Base-by-base conservation (phyloP, 345 rosid species). In the Syzygium grande region DNA sequence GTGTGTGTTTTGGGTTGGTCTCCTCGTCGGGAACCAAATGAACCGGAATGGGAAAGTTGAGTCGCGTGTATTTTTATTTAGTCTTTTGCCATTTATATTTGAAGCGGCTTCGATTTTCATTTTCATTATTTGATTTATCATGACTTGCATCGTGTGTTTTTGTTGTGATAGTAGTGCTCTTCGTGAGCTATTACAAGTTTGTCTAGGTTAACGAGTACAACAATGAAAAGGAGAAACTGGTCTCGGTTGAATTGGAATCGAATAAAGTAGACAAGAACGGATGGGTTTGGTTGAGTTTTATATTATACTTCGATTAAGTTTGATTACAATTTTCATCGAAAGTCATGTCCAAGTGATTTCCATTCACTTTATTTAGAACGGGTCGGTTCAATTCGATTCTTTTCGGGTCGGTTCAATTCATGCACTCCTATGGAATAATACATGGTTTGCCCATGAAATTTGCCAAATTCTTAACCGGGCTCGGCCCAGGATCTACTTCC, bases 361-460 rank as follows among this genome's bases (percentile, higher is more conserved):
- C 43, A 9, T 17, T 8, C 13, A 8, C 23, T 68, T 16, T 30
- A 3, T 30, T 68, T 2, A 8, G 2, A 15, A 19, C 9, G 4
- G 34, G 8, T 15, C 0, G 11, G 41, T 68, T 65, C 6, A 6
- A 11, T 63, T 29, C 11, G 0, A 3, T 56, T 23, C 6, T 43
- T 43, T 43, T 43, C 46, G 7, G 46, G 46, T 56, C 52, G 12
- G 17, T 52, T 52, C 19, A 3, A 6, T 61, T 61, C n/a, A n/a
- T 61, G 0, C 73, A 14, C 13, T n/a, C 9, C 0, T 0, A 3
- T 8, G 46, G 4, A 68, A 34, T 9, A 9, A 17, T 19, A 68
- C 2, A 34, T 68, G 46, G 3, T 30, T 68, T 34, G 79, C 25
- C 46, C 79, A 68, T 68, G 0, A 68, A 30, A 30, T 4, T 68